Conservation (phyloP, 805 yeast species). For the Cyberlindnera misumaiensis region DNA sequence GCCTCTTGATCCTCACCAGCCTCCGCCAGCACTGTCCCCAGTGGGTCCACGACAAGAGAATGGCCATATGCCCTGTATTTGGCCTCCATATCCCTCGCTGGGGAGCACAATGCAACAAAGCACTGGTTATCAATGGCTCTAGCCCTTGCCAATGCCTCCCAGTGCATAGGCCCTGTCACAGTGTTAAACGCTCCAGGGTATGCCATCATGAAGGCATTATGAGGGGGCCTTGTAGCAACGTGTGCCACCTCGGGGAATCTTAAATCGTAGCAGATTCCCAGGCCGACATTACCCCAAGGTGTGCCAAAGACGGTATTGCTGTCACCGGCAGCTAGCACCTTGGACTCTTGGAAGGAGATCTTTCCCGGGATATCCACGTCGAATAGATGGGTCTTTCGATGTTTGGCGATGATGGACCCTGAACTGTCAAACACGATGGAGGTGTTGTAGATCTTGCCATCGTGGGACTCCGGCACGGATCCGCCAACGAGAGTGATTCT, state of each 20-base stretch:
- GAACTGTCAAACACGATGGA: constrained; percentile 61
- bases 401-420: constrained; percentile 60
- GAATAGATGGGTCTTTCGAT: constrained; percentile 16
- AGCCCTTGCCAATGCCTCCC: constrained; percentile 70
- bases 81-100: constrained; percentile 67
- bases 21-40: constrained; percentile 54
- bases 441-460: constrained; percentile 59
- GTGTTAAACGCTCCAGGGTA: constrained; percentile 85
- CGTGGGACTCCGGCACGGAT: constrained; percentile 71
- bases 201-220: constrained; percentile 64
- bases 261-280: constrained; percentile 81
- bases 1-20: constrained; percentile 73
- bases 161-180: constrained; percentile 77
- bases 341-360: constrained; percentile 74
- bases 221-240: constrained; percentile 34
- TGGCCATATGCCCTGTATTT: constrained; percentile 66
- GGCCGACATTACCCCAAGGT: constrained; percentile 70
- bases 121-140: constrained; percentile 72
- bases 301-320: constrained; percentile 10
- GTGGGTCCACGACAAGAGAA: constrained; percentile 56
- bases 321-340: constrained; percentile 12
- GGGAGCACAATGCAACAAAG: constrained; percentile 76
- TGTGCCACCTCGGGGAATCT: constrained; percentile 75
- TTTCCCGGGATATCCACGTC: constrained; percentile 71
- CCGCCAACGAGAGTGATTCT: constrained; percentile 77